Evolutionary conservation across 2,329 filamentous ascomycete genomes (phyloP).

Genomic region (Phialophora chinensis): DNA sequence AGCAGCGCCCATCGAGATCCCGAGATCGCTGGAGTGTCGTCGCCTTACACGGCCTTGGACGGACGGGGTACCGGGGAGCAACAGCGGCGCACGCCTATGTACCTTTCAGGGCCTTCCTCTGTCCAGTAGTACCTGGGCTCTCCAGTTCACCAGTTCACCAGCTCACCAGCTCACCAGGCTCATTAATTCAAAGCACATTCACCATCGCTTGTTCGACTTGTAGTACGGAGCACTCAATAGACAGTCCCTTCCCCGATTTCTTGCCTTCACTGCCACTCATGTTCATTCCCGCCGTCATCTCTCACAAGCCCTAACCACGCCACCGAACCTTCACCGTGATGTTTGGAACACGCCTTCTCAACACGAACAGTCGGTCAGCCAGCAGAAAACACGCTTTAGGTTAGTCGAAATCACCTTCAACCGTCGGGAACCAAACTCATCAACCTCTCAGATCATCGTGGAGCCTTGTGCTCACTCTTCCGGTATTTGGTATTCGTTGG

Average conservation of each 20-base stretch:
- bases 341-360: neutral
- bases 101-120: neutral
- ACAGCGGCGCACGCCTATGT: neutral
- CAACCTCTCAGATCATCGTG: conserved; percentile 9
- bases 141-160: neutral
- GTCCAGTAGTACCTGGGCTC: neutral
- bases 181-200: neutral
- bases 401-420: neutral
- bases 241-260: neutral
- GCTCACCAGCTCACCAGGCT: too few relatives aligned
- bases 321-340: neutral
- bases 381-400: neutral
- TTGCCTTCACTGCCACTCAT: too few relatives aligned
- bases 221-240: neutral
- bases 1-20: neutral
- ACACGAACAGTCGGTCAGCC: conserved; percentile 9
- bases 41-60: neutral
- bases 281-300: too few relatives aligned
- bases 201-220: neutral
- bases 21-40: neutral
- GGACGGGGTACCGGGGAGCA: neutral
- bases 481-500: neutral
- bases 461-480: conserved; percentile 9
- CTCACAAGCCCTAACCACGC: too few relatives aligned
- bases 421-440: neutral